These are phyloP conservation scores for Hypocrella siamensis DNA, from an alignment of 2,329 filamentous ascomycete species.

Conservation along the genomic window DNA sequence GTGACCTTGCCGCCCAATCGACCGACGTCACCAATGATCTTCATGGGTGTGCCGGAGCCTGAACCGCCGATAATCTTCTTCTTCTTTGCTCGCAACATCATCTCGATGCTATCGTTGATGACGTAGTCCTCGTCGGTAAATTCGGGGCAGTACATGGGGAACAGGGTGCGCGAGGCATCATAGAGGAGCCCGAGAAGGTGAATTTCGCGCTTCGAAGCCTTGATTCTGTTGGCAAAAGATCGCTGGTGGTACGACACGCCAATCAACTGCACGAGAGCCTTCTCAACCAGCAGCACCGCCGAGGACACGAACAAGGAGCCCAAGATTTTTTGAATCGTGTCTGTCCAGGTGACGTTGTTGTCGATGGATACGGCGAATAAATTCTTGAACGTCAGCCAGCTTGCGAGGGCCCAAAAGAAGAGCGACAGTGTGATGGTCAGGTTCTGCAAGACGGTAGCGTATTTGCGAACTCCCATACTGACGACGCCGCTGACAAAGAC, in stretches of 20 bases:
- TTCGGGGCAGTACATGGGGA: conserved; percentile 82
- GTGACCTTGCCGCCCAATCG: conserved; percentile 87
- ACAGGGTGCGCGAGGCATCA: conserved; percentile 75
- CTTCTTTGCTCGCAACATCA: conserved; percentile 44
- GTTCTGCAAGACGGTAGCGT: conserved; percentile 47
- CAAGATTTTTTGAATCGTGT: conserved; percentile 47
- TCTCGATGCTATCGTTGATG: conserved; percentile 71
- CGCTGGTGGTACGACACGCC: conserved; percentile 75
- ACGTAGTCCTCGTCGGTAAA: conserved; percentile 85
- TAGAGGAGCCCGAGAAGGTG: conserved; percentile 71
- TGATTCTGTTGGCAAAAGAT: conserved; percentile 70
- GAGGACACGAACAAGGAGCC: conserved; percentile 52
- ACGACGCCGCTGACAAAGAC: conserved; percentile 56
- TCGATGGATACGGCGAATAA: conserved; percentile 23
- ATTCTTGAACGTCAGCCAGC: conserved; percentile 45
- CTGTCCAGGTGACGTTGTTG: conserved; percentile 32
- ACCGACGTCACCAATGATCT: conserved; percentile 60
- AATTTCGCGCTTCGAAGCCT: conserved; percentile 77
- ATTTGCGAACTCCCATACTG: conserved; percentile 55
- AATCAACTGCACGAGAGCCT: conserved; percentile 66
- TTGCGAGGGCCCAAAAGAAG: conserved; percentile 52
- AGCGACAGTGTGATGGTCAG: conserved; percentile 52
- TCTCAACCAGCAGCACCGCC: conserved; percentile 59
- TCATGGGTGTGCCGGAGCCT: conserved; percentile 62
- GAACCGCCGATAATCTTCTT: conserved; percentile 21